Evolutionary conservation across 2,329 filamentous ascomycete species (phyloP), one percentile per base, ranked within the genome.

Genomic region (Teratosphaeria epicoccoides): DNA sequence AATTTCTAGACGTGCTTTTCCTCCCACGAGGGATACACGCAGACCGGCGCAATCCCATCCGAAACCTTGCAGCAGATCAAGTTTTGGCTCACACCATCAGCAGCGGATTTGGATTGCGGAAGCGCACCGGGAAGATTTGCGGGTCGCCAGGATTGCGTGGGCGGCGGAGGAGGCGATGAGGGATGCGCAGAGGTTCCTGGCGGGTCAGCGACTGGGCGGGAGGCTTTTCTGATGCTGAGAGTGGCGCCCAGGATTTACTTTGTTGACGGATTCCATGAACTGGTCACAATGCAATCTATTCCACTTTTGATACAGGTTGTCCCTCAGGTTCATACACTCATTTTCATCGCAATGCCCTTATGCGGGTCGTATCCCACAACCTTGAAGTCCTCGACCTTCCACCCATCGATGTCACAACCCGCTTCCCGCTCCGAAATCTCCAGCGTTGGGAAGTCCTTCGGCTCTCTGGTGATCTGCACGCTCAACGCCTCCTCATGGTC

Each of bases 321-420:
- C n/a, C n/a, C n/a, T n/a, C 33, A 40, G 2, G 12, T n/a, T 40
- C 33, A 40, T 20, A 97, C 91, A 65, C 88, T 94, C 93, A 98
- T 98, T 75, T 97, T 96, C 93, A 98, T 98, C 44, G 87, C 80
- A 72, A 98, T 95, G 4, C 79, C 79, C 73, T 90, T 91, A 69
- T 96, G 88, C 52, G 93, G 91, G 47, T 90, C 81, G 68, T 98
- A 98, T 0, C 85, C 90, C 63, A 87, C 77, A 5, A 98, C 80
- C 53, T 85, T 82, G 67, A 98, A 91, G 55, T 98, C 90, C 58
- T 94, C 88, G 1, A 82, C 75, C 67, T 81, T 83, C 89, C 93
- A 97, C 1, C 88, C 88, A 67, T 98, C 93, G 61, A 97, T 88
- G 58, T 80, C 85, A 1, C 85, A 84, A 0, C 82, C 80, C 14